Evolutionary conservation across 176 grass and related monocot genomes (phyloP).

Genomic region (Eleusine indica): DNA sequence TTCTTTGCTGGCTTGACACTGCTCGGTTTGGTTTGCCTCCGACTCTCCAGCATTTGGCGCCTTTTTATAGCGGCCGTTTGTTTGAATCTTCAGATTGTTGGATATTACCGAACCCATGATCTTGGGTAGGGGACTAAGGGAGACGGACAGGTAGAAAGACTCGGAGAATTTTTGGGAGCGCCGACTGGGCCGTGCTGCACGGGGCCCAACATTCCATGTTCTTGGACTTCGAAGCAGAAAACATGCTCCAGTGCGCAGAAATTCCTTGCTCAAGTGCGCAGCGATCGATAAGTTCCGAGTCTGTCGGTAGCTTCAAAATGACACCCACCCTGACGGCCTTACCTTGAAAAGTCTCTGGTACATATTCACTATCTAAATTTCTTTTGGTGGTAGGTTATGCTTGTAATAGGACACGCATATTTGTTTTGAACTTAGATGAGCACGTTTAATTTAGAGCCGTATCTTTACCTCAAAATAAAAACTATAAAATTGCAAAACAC

Average conservation of each 20-base stretch:
- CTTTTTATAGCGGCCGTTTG: slow-evolving; percentile 22
- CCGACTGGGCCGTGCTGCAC: slow-evolving; percentile 30
- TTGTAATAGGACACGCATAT: too few species aligned
- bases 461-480: too few species aligned
- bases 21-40: slow-evolving; percentile 19
- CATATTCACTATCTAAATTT: too few species aligned
- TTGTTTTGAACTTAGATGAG: too few species aligned
- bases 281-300: background rate
- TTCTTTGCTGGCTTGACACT: background rate
- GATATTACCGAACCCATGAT: slow-evolving; percentile 50
- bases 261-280: background rate
- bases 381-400: too few species aligned
- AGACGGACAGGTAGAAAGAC: background rate
- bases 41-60: slow-evolving; percentile 1
- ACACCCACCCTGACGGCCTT: background rate
- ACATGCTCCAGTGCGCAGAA: background rate
- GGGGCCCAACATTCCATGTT: slow-evolving; percentile 23
- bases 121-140: slow-evolving; percentile 17
- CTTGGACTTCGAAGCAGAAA: background rate
- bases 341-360: too few species aligned
- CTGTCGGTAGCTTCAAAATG: background rate
- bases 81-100: slow-evolving; percentile 19
- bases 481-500: too few species aligned
- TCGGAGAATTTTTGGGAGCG: slow-evolving; percentile 4
- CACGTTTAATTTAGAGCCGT: too few species aligned